phyloP scores from a whole-genome alignment of 352 stramenopile genomes.

The Globisporangium okanoganense region DNA sequence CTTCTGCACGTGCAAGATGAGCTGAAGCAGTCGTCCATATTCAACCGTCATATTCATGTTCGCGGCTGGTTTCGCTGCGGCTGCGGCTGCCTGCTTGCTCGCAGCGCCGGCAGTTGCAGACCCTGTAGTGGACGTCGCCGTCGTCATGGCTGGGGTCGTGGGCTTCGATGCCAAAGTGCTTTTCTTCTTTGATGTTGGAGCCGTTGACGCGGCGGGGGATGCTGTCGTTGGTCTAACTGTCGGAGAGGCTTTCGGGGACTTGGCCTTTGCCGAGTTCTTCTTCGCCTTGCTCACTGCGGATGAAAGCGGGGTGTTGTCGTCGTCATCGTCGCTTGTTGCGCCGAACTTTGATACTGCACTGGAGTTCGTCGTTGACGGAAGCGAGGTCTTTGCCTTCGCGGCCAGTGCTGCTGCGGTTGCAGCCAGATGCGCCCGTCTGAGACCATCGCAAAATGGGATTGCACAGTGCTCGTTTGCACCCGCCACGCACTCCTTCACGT shows the following conservation, averaged over 20 bases:
- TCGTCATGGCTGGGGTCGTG: constrained; percentile 13
- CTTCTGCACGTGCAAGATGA: constrained; percentile 85
- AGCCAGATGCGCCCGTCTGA: constrained; percentile 59
- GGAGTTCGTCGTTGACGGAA: constrained; percentile 11
- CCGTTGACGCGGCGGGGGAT: constrained; percentile 1
- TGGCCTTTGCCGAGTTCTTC: constrained; percentile 47
- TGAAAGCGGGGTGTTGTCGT: constrained; percentile 70
- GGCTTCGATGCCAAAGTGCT: constrained; percentile 9
- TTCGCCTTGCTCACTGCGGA: constrained; percentile 67
- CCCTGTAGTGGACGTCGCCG: constrained; percentile 3
- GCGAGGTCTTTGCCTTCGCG: constrained; percentile 29
- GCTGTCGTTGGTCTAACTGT: constrained; percentile 11
- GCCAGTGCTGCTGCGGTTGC: constrained; percentile 29
- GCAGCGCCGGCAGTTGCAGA: constrained; percentile 10
- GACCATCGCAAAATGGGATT: constrained; percentile 80
- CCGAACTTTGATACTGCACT: constrained; percentile 11
- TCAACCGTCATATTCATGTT: constrained; percentile 73
- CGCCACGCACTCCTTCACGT: constrained; percentile 74
- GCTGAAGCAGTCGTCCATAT: constrained; percentile 78
- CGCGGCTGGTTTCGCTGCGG: constrained; percentile 30
- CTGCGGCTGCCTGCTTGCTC: constrained; percentile 16
- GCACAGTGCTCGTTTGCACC: constrained; percentile 61
- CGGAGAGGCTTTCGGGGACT: constrained; percentile 51
- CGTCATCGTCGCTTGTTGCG: constrained; percentile 47
- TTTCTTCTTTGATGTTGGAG: constrained; percentile 27